Evolutionary conservation across 2,329 filamentous ascomycete genomes (phyloP).

Genomic region (Xylaria sp.): DNA sequence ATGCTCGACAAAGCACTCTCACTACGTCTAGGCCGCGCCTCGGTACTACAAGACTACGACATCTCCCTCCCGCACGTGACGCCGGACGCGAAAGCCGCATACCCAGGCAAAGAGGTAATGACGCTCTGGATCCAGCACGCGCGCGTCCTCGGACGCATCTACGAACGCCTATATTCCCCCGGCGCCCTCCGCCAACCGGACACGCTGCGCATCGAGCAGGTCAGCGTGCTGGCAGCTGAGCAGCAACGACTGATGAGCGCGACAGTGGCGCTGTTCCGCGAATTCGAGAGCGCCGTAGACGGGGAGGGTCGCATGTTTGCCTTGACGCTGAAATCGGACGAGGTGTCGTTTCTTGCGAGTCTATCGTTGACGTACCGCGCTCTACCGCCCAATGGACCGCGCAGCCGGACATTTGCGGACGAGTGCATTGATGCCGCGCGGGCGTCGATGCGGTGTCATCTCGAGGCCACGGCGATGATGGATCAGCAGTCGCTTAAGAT

Average conservation of each 20-base stretch:
- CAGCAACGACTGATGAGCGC: conserved; percentile 49
- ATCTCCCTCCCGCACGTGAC: conserved; percentile 56
- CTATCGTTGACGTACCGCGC: conserved; percentile 59
- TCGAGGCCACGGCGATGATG: conserved; percentile 55
- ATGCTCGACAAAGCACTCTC: conserved; percentile 66
- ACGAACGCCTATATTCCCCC: conserved; percentile 64
- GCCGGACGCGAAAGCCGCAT: conserved; percentile 50
- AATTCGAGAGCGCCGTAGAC: conserved; percentile 37
- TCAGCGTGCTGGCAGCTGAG: conserved; percentile 48
- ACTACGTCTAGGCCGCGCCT: conserved; percentile 64
- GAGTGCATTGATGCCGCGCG: conserved; percentile 58
- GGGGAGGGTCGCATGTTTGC: conserved; percentile 50
- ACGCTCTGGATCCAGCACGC: conserved; percentile 62
- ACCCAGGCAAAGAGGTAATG: conserved; percentile 54
- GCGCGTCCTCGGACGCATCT: conserved; percentile 67
- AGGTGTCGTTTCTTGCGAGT: conserved; percentile 56
- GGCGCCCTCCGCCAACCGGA: conserved; percentile 53
- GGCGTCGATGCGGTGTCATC: conserved; percentile 55
- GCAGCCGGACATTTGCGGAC: conserved; percentile 52
- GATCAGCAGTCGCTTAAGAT: conserved; percentile 53
- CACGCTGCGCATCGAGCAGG: conserved; percentile 51
- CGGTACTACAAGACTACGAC: conserved; percentile 68
- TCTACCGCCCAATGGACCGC: conserved; percentile 49
- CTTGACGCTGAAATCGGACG: conserved; percentile 54
- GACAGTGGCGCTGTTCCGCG: conserved; percentile 44